phyloP scores from a whole-genome alignment of 2,329 filamentous ascomycete species.

The Monosporascus sp. region DNA sequence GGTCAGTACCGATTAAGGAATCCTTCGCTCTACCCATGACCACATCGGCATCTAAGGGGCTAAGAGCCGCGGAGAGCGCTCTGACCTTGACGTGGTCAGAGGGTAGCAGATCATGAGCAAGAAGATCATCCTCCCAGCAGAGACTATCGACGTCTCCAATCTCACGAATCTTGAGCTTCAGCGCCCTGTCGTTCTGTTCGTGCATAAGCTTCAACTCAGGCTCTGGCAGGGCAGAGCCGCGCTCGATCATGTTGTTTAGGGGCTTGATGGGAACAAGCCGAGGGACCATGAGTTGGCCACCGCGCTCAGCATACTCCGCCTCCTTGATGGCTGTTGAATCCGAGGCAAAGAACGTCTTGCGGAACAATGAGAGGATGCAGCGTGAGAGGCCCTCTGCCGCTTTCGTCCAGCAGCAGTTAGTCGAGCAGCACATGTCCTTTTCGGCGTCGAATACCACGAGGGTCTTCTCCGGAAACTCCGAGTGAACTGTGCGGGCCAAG shows the following conservation, averaged over 20 bases:
- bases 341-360: conserved; percentile 8
- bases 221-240: conserved; percentile 6
- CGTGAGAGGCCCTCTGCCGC: conserved; percentile 15
- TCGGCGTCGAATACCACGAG: conserved; percentile 40
- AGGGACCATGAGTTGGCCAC: conserved; percentile 36
- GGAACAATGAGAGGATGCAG: conserved; percentile 13
- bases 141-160: conserved; percentile 7
- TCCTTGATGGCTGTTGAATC: conserved; percentile 22
- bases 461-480: conserved; percentile 39
- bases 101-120: conserved; percentile 12
- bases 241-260: conserved; percentile 42
- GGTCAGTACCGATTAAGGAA: conserved; percentile 34
- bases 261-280: conserved; percentile 33
- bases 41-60: conserved; percentile 30
- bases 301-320: conserved; percentile 37
- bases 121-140: conserved; percentile 12
- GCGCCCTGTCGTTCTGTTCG: conserved; percentile 6
- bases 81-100: conserved; percentile 34
- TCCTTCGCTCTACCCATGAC: conserved; percentile 26
- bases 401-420: conserved; percentile 2
- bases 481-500: conserved; percentile 42
- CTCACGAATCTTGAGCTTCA: conserved; percentile 10
- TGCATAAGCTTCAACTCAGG: conserved; percentile 7
- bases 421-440: conserved; percentile 11
- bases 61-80: conserved; percentile 31